These are phyloP conservation scores for Haplographium delicatum DNA, from an alignment of 495 filamentous ascomycete species.

Conservation along the genomic window DNA sequence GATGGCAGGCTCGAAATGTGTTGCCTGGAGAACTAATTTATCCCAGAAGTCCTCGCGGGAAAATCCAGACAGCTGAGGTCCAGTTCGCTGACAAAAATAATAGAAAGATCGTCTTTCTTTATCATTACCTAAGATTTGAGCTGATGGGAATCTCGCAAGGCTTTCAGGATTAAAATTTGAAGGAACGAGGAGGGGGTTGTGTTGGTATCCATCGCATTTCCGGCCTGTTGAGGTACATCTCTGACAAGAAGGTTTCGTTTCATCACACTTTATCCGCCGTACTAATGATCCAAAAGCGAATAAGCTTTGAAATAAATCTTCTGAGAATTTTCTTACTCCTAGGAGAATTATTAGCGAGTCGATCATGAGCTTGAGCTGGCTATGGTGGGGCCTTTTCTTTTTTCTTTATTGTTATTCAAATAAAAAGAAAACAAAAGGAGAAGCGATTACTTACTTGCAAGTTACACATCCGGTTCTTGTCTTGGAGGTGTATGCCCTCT, in stretches of 20 bases:
- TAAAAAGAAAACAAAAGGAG: neutral
- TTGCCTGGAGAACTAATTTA: conserved; percentile 32
- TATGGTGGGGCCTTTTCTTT: neutral
- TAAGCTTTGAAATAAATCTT: neutral
- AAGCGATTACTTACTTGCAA: conserved; percentile 14
- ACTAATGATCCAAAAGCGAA: neutral
- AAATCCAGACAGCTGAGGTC: conserved; percentile 32
- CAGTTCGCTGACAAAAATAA: conserved; percentile 13
- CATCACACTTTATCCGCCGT: neutral
- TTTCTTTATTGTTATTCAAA: neutral
- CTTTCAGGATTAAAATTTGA: neutral
- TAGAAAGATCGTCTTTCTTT: conserved; percentile 15
- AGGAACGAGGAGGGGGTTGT: neutral
- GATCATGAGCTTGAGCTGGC: too few species aligned
- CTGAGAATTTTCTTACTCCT: neutral
- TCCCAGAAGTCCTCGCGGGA: conserved; percentile 45
- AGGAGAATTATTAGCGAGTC: too few species aligned
- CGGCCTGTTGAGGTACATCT: neutral
- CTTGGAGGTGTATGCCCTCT: conserved; percentile 10
- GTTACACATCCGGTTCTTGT: conserved; percentile 15
- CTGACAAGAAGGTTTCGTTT: neutral
- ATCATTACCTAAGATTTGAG: neutral
- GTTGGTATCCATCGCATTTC: conserved; percentile 1
- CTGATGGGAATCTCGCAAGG: neutral
- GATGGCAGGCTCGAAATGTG: conserved; percentile 19